Conservation (phyloP, 176 grass and related monocot species). For the Poa annua region DNA sequence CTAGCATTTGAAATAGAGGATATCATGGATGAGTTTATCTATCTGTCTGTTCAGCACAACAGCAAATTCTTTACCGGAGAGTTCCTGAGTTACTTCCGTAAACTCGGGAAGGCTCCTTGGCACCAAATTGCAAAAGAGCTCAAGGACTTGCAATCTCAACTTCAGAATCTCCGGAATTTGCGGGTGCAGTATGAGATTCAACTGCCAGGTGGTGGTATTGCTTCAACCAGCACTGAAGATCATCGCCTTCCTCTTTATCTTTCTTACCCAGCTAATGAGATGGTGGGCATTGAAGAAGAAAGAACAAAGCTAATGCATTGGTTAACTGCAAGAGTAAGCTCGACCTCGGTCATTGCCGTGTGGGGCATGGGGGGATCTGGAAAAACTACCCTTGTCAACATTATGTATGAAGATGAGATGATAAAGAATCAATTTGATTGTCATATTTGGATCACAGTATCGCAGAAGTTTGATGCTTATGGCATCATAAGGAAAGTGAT, state of each 20-base stretch:
- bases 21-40: conserved; percentile 36
- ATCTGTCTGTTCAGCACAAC: conserved; percentile 22
- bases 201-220: not conserved
- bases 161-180: conserved; percentile 27
- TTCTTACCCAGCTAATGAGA: conserved; percentile 23
- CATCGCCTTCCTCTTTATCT: conserved; percentile 26
- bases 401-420: conserved; percentile 9
- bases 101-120: conserved; percentile 25
- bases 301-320: not conserved
- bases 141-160: conserved; percentile 28
- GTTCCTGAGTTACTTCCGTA: conserved; percentile 12
- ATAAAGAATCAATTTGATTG: conserved; percentile 32
- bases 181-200: conserved; percentile 21
- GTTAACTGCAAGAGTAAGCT: not conserved
- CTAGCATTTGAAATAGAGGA: conserved; percentile 36
- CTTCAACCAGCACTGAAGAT: not conserved
- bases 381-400: conserved; percentile 24
- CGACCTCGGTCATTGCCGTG: conserved; percentile 5
- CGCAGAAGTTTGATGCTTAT: not conserved
- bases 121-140: conserved; percentile 21
- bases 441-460: conserved; percentile 34
- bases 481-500: conserved; percentile 14
- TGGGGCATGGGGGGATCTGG: conserved; percentile 35
- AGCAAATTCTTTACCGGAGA: not conserved
- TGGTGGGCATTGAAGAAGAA: conserved; percentile 23